A percentile compares a stretch with the other conserved stretches of the same genome.
Evolutionary conservation across 2,329 filamentous ascomycete species (phyloP).

Genomic region (Claviceps maximensis): DNA sequence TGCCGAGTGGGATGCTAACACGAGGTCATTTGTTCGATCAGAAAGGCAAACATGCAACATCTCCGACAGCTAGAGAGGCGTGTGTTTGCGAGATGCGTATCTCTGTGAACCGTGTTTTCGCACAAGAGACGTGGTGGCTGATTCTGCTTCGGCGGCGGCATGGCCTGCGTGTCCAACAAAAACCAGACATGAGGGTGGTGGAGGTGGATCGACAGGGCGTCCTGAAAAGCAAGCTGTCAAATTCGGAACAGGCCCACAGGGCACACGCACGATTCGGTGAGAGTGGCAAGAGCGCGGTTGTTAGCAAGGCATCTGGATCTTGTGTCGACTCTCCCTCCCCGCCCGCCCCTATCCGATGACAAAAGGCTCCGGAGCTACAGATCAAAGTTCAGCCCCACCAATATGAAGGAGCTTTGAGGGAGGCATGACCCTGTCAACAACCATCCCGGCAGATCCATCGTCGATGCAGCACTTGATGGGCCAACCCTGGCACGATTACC

Average conservation of each 20-base stretch:
- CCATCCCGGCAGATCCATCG: background rate
- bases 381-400: background rate
- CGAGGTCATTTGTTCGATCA: too few species aligned
- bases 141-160: constrained; percentile 4
- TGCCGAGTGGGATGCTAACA: background rate
- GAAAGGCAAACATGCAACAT: background rate
- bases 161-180: background rate
- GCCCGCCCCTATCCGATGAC: background rate
- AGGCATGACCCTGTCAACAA: background rate
- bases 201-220: background rate
- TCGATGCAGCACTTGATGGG: background rate
- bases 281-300: background rate
- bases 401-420: background rate
- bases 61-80: background rate
- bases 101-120: background rate
- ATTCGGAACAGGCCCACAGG: background rate
- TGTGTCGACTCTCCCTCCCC: background rate
- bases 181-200: background rate
- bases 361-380: background rate
- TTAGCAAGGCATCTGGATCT: background rate
- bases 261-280: background rate
- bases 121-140: background rate
- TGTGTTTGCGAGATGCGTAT: background rate
- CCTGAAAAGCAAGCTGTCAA: background rate
- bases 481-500: background rate